Conservation (phyloP, 139 green algal genomes). For the Ostreobium quekettii region DNA sequence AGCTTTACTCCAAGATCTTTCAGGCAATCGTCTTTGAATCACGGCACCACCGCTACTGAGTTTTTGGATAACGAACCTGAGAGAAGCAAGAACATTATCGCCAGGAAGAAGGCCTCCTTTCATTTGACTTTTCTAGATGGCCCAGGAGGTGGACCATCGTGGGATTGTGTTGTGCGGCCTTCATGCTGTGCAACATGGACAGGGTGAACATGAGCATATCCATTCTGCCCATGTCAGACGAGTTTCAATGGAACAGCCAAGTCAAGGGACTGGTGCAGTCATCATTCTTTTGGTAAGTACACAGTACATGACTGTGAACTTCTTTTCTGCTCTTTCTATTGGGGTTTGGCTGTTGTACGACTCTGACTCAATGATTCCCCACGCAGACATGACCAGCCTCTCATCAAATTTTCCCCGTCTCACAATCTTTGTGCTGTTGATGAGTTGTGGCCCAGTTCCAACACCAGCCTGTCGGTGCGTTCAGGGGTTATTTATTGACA, state of each 20-base stretch:
- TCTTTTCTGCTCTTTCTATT: constrained; percentile 4
- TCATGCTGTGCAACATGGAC: constrained; percentile 94
- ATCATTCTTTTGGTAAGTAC: constrained; percentile 91
- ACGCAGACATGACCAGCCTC: background rate
- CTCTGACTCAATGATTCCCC: background rate
- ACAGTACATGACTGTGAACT: background rate
- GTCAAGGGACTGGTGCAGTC: constrained; percentile 92
- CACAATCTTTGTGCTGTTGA: background rate
- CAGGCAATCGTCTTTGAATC: too few species aligned
- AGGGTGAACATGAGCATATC: constrained; percentile 96
- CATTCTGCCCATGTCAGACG: constrained; percentile 87
- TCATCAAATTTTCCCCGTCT: background rate
- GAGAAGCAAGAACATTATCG: too few species aligned
- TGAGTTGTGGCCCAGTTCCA: background rate
- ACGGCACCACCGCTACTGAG: too few species aligned
- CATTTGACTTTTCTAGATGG: constrained; percentile 45
- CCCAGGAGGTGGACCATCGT: constrained; percentile 73
- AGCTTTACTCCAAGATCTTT: too few species aligned
- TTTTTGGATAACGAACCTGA: too few species aligned
- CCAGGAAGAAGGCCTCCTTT: too few species aligned
- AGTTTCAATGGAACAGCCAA: constrained; percentile 71
- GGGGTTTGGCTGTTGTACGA: too few species aligned
- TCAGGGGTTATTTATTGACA: constrained; percentile 52
- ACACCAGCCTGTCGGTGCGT: background rate
- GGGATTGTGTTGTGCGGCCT: constrained; percentile 80